Evolutionary conservation across 768 basidiomycete genomes (phyloP).

Genomic region (Leccinum disarticulatum): DNA sequence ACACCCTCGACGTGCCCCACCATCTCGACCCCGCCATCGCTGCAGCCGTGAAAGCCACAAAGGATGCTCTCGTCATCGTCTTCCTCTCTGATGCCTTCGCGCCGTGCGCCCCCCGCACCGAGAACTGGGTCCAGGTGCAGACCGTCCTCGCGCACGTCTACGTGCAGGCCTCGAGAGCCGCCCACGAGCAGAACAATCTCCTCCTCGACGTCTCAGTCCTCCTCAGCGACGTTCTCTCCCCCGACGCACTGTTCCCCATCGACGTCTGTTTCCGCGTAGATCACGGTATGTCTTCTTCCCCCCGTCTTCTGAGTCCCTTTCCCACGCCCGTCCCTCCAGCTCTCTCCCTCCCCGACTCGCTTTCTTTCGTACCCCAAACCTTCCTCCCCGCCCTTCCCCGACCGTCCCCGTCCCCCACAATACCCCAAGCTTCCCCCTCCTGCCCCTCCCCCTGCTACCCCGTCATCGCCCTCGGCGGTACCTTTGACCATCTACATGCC

Average conservation of each 20-base stretch:
- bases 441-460: conserved; percentile 39
- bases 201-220: conserved; percentile 79
- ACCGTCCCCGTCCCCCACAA: not conserved
- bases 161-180: conserved; percentile 77
- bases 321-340: conserved; percentile 15
- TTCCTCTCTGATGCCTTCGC: conserved; percentile 66
- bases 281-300: conserved; percentile 40
- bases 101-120: conserved; percentile 36
- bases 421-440: not conserved
- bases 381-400: conserved; percentile 15
- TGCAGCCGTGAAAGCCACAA: conserved; percentile 44
- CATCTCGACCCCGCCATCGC: conserved; percentile 57
- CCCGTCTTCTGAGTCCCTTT: not conserved
- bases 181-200: conserved; percentile 64
- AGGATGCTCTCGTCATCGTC: conserved; percentile 56
- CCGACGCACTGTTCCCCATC: conserved; percentile 36
- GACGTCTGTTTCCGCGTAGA: conserved; percentile 44
- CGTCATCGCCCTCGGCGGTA: conserved; percentile 89
- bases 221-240: conserved; percentile 55
- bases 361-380: conserved; percentile 37
- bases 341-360: conserved; percentile 42
- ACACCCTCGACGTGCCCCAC: conserved; percentile 49
- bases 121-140: conserved; percentile 68
- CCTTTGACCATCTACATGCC: conserved; percentile 96
- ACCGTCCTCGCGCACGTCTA: conserved; percentile 80